A percentile compares a stretch with the other conserved stretches of the same genome.
Evolutionary conservation across 805 yeast species (phyloP).

Genomic region (Yarrowia sp.): DNA sequence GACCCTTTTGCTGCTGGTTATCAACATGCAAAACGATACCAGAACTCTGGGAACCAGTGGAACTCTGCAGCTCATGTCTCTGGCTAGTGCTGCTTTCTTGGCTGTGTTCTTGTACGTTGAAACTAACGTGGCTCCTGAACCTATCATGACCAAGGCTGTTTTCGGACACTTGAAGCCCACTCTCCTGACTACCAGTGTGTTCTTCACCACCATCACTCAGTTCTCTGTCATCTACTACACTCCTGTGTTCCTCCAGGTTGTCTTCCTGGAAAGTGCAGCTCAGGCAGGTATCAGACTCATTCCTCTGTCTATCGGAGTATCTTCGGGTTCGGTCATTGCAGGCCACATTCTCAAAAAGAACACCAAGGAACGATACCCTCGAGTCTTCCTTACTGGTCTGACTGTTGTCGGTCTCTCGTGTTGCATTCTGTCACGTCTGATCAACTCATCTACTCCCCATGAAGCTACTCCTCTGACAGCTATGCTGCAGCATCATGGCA

Average conservation of each 20-base stretch:
- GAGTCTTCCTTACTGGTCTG: not conserved
- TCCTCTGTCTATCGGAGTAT: conserved; percentile 14
- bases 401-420: not conserved
- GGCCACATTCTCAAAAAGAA: conserved; percentile 6
- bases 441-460: not conserved
- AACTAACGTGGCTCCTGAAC: conserved; percentile 41
- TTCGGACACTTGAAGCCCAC: conserved; percentile 35
- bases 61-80: conserved; percentile 46
- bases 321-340: not conserved
- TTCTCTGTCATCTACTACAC: conserved; percentile 12
- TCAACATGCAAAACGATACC: conserved; percentile 55
- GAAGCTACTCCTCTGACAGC: not conserved
- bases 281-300: conserved; percentile 2
- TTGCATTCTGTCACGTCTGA: not conserved
- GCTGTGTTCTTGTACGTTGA: conserved; percentile 40
- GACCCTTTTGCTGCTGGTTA: conserved; percentile 47
- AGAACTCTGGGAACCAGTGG: conserved; percentile 48
- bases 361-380: not conserved
- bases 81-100: conserved; percentile 42
- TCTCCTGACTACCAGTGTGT: not conserved
- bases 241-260: conserved; percentile 23
- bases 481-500: not conserved
- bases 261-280: not conserved
- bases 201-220: conserved; percentile 18
- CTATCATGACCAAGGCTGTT: conserved; percentile 48